A percentile compares a stretch with the other conserved stretches of the same genome.
Conservation (phyloP, 169 alveolate species). For the Plasmodium cynomolgi region DNA sequence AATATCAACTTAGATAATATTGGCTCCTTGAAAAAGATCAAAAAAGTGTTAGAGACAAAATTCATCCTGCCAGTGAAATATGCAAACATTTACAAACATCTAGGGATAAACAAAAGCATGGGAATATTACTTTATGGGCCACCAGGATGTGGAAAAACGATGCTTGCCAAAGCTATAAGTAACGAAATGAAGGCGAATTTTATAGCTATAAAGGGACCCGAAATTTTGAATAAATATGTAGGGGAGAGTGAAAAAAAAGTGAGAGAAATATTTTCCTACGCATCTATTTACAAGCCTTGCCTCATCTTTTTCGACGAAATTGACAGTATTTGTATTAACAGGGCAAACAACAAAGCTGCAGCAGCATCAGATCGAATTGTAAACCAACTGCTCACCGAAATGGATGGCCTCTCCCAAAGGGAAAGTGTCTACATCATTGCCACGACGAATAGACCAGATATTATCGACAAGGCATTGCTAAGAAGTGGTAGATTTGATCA, state of each 20-base stretch:
- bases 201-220: conserved; percentile 97
- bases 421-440: conserved; percentile 97
- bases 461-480: conserved; percentile 98
- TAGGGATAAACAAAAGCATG: conserved; percentile 94
- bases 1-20: conserved; percentile 96
- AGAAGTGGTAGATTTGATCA: conserved; percentile 95
- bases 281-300: conserved; percentile 97
- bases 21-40: conserved; percentile 94
- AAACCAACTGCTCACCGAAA: conserved; percentile 97
- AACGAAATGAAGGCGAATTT: conserved; percentile 97
- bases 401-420: conserved; percentile 96
- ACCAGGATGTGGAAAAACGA: conserved; percentile 99
- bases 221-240: conserved; percentile 97
- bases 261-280: conserved; percentile 97
- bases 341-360: conserved; percentile 89
- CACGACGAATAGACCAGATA: conserved; percentile 99
- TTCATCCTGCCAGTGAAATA: conserved; percentile 94
- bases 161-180: conserved; percentile 98
- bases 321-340: conserved; percentile 96
- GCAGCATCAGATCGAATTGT: conserved; percentile 97
- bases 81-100: conserved; percentile 91
- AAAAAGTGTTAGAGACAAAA: conserved; percentile 92
- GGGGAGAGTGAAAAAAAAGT: conserved; percentile 99
- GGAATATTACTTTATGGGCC: conserved; percentile 99
- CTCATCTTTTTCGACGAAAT: conserved; percentile 98